Conservation (phyloP, 2,329 filamentous ascomycete species). For the Pyricularia pennisetigena region DNA sequence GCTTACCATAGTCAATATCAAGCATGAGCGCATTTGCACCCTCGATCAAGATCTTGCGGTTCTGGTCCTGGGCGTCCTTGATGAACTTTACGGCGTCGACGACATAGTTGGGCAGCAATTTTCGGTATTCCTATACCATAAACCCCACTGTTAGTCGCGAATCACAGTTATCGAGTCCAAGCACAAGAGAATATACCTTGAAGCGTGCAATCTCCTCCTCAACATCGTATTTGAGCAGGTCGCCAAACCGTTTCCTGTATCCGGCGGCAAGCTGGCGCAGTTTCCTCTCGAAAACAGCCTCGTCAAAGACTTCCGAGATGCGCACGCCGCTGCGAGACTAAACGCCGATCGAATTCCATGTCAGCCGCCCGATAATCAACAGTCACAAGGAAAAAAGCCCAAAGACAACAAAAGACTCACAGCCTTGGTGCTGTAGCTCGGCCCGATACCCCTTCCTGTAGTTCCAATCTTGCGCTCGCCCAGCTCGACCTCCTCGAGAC, state of each 20-base stretch:
- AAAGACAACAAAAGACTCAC: slow-evolving; percentile 9
- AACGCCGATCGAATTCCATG: not conserved
- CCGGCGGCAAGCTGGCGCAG: slow-evolving; percentile 49
- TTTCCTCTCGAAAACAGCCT: slow-evolving; percentile 55
- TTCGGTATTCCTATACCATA: not conserved
- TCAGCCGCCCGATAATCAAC: not conserved
- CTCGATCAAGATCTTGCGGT: slow-evolving; percentile 50
- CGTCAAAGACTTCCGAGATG: slow-evolving; percentile 58
- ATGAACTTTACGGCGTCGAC: slow-evolving; percentile 52
- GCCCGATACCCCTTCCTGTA: slow-evolving; percentile 14
- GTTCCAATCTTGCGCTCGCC: slow-evolving; percentile 20
- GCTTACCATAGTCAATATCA: slow-evolving; percentile 45
- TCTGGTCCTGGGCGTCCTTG: slow-evolving; percentile 37
- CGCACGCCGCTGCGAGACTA: slow-evolving; percentile 52
- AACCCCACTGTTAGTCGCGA: not conserved
- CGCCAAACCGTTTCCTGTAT: slow-evolving; percentile 61
- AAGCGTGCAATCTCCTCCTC: slow-evolving; percentile 59
- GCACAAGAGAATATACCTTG: slow-evolving; percentile 24
- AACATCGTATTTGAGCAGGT: slow-evolving; percentile 47
- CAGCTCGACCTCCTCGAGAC: slow-evolving; percentile 51
- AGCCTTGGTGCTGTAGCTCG: slow-evolving; percentile 41
- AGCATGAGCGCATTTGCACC: slow-evolving; percentile 55
- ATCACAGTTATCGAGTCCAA: too few species aligned
- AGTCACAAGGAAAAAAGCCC: not conserved
- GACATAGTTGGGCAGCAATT: slow-evolving; percentile 33